Evolutionary conservation across 495 filamentous ascomycete species (phyloP).

Genomic region (Parmelia sp.): DNA sequence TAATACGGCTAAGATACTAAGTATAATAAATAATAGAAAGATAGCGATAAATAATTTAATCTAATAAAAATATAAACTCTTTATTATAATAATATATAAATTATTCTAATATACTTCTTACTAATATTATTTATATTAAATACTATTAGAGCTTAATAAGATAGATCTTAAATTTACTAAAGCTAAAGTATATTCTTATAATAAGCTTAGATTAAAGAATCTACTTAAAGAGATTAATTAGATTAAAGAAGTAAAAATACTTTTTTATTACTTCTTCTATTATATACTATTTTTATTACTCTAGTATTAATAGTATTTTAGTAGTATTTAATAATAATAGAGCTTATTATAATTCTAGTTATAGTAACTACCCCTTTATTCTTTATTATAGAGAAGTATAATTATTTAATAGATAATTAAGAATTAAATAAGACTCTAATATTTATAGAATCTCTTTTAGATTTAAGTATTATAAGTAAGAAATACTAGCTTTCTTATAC

Average conservation of each 20-base stretch:
- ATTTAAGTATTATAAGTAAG: background rate
- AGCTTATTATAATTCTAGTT: background rate
- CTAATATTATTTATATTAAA: background rate
- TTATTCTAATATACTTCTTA: background rate
- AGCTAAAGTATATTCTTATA: background rate
- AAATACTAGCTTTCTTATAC: background rate
- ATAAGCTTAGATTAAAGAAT: background rate
- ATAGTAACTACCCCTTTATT: background rate
- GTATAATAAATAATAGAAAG: background rate
- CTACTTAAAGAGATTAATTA: background rate
- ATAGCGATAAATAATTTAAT: background rate
- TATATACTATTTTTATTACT: background rate
- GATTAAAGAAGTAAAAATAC: background rate
- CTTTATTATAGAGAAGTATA: background rate
- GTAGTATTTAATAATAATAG: background rate
- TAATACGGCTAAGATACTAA: background rate
- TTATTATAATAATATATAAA: background rate
- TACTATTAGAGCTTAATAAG: background rate
- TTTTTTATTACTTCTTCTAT: background rate
- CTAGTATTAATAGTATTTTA: background rate
- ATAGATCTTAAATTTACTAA: background rate
- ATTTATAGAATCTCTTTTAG: background rate
- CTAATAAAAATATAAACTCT: background rate
- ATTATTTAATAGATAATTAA: background rate
- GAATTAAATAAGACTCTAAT: background rate